These are phyloP conservation scores for Trichothecium roseum DNA, from an alignment of 2,329 filamentous ascomycete species.

Conservation along the genomic window DNA sequence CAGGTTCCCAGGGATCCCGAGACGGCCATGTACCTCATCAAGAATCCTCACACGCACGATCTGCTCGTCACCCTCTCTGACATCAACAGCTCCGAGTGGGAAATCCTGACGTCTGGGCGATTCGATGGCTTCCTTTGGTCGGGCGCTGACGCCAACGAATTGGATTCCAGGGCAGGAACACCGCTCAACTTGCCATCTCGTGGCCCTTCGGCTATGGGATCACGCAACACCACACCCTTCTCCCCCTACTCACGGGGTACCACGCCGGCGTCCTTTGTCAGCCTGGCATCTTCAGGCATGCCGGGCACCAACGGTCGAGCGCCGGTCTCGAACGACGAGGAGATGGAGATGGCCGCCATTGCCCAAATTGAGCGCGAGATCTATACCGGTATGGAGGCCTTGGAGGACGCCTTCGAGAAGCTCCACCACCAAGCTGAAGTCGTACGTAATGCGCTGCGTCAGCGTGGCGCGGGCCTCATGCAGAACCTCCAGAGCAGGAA, in stretches of 20 bases:
- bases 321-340: slow-evolving; percentile 81
- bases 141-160: slow-evolving; percentile 60
- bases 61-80: slow-evolving; percentile 78
- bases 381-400: slow-evolving; percentile 83
- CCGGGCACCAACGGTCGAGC: slow-evolving; percentile 29
- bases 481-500: slow-evolving; percentile 51
- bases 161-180: slow-evolving; percentile 44
- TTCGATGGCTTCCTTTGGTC: slow-evolving; percentile 96
- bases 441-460: slow-evolving; percentile 68
- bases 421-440: slow-evolving; percentile 78
- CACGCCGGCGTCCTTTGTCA: slow-evolving; percentile 51
- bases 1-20: slow-evolving; percentile 74
- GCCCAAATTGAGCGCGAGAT: slow-evolving; percentile 91
- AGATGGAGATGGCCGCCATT: slow-evolving; percentile 81
- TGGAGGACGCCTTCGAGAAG: slow-evolving; percentile 89
- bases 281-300: slow-evolving; percentile 36
- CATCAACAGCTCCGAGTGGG: slow-evolving; percentile 90
- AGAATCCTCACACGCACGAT: slow-evolving; percentile 72
- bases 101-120: slow-evolving; percentile 83
- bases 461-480: slow-evolving; percentile 69
- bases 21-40: slow-evolving; percentile 74
- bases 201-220: slow-evolving; percentile 28
- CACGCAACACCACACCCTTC: slow-evolving; percentile 37
- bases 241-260: slow-evolving; percentile 42
- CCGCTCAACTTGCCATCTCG: slow-evolving; percentile 30